Conservation (phyloP, 345 rosid genomes). For the Syzygium oleosum region DNA sequence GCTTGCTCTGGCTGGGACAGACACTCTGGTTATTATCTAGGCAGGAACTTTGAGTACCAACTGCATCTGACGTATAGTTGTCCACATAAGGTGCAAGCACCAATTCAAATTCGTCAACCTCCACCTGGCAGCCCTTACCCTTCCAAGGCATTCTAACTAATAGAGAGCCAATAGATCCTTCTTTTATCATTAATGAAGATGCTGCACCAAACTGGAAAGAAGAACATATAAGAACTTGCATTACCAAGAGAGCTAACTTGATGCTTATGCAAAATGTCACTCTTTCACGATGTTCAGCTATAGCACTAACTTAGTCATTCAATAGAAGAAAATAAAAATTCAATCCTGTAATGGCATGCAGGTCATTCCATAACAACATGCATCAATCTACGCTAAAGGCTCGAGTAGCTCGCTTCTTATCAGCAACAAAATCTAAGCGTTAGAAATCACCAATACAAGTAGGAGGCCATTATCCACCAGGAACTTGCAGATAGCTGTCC, state of each 20-base stretch:
- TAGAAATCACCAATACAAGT: not conserved
- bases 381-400: not conserved
- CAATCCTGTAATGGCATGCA: not conserved
- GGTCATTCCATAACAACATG: not conserved
- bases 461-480: not conserved
- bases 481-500: not conserved
- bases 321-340: not conserved
- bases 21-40: conserved; percentile 16
- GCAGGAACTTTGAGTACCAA: conserved; percentile 18
- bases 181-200: conserved; percentile 57
- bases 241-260: not conserved
- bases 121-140: conserved; percentile 73
- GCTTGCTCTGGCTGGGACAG: conserved; percentile 21
- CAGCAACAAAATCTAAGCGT: not conserved
- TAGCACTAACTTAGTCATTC: not conserved
- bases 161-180: conserved; percentile 86
- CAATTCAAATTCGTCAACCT: conserved; percentile 84
- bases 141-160: conserved; percentile 80
- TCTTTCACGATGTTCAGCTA: not conserved
- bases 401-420: not conserved
- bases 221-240: not conserved
- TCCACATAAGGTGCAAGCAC: conserved; percentile 50
- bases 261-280: not conserved
- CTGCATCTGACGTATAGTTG: conserved; percentile 14
- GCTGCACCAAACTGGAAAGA: conserved; percentile 43